Evolutionary conservation across 306 rosid species (phyloP).

Genomic region (Calophaca sinica): DNA sequence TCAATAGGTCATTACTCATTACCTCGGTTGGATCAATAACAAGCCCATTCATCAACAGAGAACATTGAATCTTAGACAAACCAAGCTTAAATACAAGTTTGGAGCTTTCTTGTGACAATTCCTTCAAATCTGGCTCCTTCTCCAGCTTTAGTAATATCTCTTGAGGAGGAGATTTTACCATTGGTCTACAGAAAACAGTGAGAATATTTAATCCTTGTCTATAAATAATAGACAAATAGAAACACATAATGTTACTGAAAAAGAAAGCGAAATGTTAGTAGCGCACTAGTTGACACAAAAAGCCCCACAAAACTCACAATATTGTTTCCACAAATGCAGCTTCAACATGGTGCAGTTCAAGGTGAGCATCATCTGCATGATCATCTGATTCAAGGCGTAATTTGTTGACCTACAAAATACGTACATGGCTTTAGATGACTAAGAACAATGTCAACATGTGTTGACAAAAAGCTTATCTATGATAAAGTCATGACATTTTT

Average conservation of each 20-base stretch:
- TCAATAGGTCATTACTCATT: slow-evolving; percentile 50
- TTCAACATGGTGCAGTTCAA: slow-evolving; percentile 83
- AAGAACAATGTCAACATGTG: slow-evolving; percentile 26
- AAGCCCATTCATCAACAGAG: slow-evolving; percentile 94
- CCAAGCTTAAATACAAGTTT: slow-evolving; percentile 81
- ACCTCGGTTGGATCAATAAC: slow-evolving; percentile 87
- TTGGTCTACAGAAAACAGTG: slow-evolving; percentile 67
- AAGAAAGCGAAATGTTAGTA: slow-evolving; percentile 34
- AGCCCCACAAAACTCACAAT: slow-evolving; percentile 65
- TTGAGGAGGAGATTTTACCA: slow-evolving; percentile 90
- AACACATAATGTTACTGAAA: slow-evolving; percentile 12
- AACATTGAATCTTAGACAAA: slow-evolving; percentile 68
- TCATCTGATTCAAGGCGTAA: slow-evolving; percentile 74
- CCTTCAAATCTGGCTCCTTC: slow-evolving; percentile 77
- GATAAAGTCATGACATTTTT: slow-evolving; percentile 20
- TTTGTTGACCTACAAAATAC: slow-evolving; percentile 72
- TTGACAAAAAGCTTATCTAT: slow-evolving; percentile 24
- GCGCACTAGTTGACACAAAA: slow-evolving; percentile 18
- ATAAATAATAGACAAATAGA: slow-evolving; percentile 9
- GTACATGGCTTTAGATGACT: slow-evolving; percentile 41
- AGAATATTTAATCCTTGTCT: slow-evolving; percentile 40
- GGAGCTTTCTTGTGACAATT: slow-evolving; percentile 79
- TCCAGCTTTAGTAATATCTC: slow-evolving; percentile 80
- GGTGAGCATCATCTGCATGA: slow-evolving; percentile 59
- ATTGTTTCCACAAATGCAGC: slow-evolving; percentile 93